Conservation (phyloP, 345 rosid species). For the Syzygium aromaticum region DNA sequence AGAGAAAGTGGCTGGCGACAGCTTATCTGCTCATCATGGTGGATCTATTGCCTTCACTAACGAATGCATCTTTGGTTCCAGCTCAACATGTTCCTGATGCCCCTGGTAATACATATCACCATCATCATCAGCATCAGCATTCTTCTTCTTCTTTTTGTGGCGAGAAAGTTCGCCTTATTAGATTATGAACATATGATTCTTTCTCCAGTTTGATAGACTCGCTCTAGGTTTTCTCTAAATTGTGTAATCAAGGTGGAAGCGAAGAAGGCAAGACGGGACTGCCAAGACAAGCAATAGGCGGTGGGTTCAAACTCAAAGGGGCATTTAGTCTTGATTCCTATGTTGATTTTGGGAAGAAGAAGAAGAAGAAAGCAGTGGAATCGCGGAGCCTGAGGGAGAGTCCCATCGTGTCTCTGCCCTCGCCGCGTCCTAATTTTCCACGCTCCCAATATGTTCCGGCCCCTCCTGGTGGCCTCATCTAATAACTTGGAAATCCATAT, state of each 20-base stretch:
- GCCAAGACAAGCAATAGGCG: neutral
- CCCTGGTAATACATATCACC: no score
- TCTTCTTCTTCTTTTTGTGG: no score
- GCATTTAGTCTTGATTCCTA: neutral
- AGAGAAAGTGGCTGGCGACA: no score
- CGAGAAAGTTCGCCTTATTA: neutral
- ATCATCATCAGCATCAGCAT: no score
- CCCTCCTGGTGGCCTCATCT: no score
- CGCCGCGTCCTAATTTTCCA: fast-evolving
- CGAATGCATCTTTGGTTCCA: no score
- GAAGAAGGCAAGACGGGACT: neutral
- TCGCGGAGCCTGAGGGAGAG: neutral
- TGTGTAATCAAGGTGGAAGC: neutral
- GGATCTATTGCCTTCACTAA: no score
- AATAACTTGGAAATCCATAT: no score
- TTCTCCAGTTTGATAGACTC: neutral
- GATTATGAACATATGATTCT: neutral
- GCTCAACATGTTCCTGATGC: no score
- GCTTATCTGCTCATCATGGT: no score
- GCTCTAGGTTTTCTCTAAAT: neutral
- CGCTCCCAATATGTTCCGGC: no score
- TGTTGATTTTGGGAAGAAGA: neutral
- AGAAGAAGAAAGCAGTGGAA: neutral
- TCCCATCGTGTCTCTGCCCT: fast-evolving
- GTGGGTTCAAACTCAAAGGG: neutral